Base-by-base conservation (phyloP, 192 early-diverging fungal species). In the Linnemannia exigua region DNA sequence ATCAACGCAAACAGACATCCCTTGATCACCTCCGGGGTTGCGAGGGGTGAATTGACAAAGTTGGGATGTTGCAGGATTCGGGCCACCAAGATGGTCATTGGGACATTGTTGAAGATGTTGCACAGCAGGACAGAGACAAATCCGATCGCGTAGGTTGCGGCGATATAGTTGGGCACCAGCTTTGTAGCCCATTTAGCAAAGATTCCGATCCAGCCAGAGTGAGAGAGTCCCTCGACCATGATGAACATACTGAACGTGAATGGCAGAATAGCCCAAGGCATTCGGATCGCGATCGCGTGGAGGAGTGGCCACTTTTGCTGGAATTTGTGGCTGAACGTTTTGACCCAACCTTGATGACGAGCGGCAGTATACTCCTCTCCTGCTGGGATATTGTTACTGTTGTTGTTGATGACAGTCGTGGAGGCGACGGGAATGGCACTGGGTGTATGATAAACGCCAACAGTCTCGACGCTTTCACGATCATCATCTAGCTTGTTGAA, bases 191-290 rank as follows among this genome's bases (percentile, higher is more conserved):
- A 89, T 25, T 69, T 88, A 1, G 96, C 93, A 73, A 97, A 90
- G 16, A 92, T 90, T 3, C 91, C 88, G 14, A 92, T 93, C 96
- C 95, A 96, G 0, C 95, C 95, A 15, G 89, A 82, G 35, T 82
- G 52, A 5, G 92, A 86, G 9, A 98, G 91, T 3, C 91, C 93
- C 75, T 95, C 96, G 16, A 96, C 94, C 44, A 97, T 89, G 72
- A 97, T 94, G 89, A 98, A 98, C 95, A 97, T 96, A 28, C 96
- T 94, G 38, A 97, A 82, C 16, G 93, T 88, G 85, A 98, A 98
- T 0, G 96, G 95, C 16, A 95, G 81, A 25, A 98, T 92, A 5
- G 85, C 80, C 90, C 93, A 97, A 1, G 97, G 97, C 80, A 97
- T 91, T 8, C 96, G 90, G 47, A 76, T 77, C n/a, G 87, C 51